phyloP scores from a whole-genome alignment of 23 red algal species.

The Gracilaria domingensis region DNA sequence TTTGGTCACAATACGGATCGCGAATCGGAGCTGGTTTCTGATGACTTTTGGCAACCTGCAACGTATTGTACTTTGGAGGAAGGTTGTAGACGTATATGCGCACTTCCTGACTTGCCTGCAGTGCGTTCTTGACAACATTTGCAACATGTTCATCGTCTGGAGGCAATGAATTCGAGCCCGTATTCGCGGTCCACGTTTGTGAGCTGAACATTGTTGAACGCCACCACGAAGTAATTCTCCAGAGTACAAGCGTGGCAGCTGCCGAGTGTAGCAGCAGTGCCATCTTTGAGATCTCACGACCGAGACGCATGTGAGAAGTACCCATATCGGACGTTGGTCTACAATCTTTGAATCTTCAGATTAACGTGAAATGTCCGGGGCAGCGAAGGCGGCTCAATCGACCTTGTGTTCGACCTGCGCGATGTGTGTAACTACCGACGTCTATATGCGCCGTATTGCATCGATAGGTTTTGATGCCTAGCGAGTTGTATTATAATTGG shows the following conservation, averaged over 20 bases:
- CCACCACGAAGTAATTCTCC: not conserved
- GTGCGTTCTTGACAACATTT: not conserved
- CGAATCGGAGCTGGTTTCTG: conserved; percentile 71
- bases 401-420: not conserved
- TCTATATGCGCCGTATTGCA: not conserved
- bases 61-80: conserved; percentile 59
- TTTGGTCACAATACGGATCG: conserved; percentile 53
- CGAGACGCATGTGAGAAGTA: not conserved
- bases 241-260: not conserved
- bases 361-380: not conserved
- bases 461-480: not conserved
- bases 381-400: not conserved
- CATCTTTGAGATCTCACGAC: not conserved
- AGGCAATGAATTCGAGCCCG: not conserved
- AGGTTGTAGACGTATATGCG: conserved; percentile 73
- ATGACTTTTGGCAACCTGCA: conserved; percentile 66
- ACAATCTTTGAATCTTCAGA: not conserved
- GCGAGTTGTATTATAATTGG: too few species aligned
- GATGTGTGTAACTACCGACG: not conserved
- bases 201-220: too few species aligned
- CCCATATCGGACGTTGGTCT: not conserved
- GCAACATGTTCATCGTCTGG: not conserved
- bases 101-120: not conserved
- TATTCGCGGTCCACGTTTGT: not conserved
- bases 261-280: not conserved